phyloP scores from a whole-genome alignment of 257 asterid genomes.

The Coffea eugenioides region DNA sequence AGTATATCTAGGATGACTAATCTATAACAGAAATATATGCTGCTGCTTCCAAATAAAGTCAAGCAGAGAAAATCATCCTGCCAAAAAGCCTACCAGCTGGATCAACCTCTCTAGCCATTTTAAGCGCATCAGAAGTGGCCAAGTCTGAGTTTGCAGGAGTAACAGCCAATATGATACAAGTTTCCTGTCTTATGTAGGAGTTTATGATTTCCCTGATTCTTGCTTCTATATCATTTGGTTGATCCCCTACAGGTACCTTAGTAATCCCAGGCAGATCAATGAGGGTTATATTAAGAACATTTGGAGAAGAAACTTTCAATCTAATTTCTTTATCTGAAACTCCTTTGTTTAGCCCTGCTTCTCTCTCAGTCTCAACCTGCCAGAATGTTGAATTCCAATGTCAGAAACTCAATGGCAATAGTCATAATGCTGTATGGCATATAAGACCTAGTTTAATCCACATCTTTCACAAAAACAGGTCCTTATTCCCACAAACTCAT shows the following conservation, averaged over 20 bases:
- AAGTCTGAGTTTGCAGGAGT: slow-evolving; percentile 87
- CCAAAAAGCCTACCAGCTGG: slow-evolving; percentile 54
- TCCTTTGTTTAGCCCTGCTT: slow-evolving; percentile 70
- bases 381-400: neutral
- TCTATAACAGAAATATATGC: neutral
- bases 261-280: slow-evolving; percentile 86
- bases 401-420: neutral
- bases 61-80: neutral
- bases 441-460: neutral
- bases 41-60: neutral
- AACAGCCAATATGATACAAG: slow-evolving; percentile 75
- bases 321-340: slow-evolving; percentile 72
- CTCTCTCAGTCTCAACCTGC: slow-evolving; percentile 79
- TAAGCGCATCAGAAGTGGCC: slow-evolving; percentile 85
- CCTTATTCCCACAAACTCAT: neutral
- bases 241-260: slow-evolving; percentile 88
- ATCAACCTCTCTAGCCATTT: slow-evolving; percentile 79
- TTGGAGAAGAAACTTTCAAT: slow-evolving; percentile 68
- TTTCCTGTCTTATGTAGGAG: slow-evolving; percentile 54
- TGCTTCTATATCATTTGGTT: slow-evolving; percentile 80
- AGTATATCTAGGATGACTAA: neutral
- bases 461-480: neutral
- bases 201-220: slow-evolving; percentile 77
- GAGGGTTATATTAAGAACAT: slow-evolving; percentile 75
- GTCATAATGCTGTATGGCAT: neutral